Evolutionary conservation across 164 flowering plant genomes (phyloP), one percentile per base, ranked within the genome.

Genomic region (Tetrastigma voinierianum): DNA sequence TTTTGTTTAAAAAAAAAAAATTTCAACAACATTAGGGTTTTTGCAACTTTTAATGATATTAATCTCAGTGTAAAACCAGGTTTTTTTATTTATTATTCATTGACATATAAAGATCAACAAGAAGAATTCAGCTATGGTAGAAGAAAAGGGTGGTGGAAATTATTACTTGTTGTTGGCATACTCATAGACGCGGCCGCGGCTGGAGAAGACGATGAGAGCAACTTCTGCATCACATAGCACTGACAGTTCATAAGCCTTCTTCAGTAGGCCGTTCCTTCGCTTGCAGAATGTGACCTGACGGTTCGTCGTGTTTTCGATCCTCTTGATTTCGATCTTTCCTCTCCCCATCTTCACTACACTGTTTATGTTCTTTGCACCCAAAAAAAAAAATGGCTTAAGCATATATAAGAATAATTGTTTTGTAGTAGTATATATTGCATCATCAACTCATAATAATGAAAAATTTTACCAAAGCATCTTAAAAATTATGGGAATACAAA

Each of bases 241-340:
- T 1, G 83, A 80, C 4, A 80, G 56, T 59, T 80, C 83, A 68
- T 80, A 80, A 58, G 83, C 83, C 68, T 80, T 80, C 77, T 80
- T 80, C 71, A 80, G 15, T 6, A 80, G 68, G 23, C 83, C 83
- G 62, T 80, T 80, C 24, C 83, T 74, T 6, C 83, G 43, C 73
- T 80, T 80, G 79, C 83, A 80, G 64, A 80, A 80, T 46, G 83
- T 80, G 23, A 80, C 83, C 61, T 80, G 83, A 17, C 83, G 76
- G 21, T 77, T 80, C 1, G 83, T 80, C 0, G 78, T 71, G 81
- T 80, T 80, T 69, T 80, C 83, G 10, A 80, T 80, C 77, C 79
- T 77, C 75, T 80, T 80, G 59, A 80, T 80, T 69, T 80, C 83
- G 14, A 80, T 80, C 77, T 80, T 80, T 63, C 83, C 83, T 67